Evolutionary conservation across 495 filamentous ascomycete species (phyloP), one percentile per base, ranked within the genome.

Genomic region (Neurospora discreta): DNA sequence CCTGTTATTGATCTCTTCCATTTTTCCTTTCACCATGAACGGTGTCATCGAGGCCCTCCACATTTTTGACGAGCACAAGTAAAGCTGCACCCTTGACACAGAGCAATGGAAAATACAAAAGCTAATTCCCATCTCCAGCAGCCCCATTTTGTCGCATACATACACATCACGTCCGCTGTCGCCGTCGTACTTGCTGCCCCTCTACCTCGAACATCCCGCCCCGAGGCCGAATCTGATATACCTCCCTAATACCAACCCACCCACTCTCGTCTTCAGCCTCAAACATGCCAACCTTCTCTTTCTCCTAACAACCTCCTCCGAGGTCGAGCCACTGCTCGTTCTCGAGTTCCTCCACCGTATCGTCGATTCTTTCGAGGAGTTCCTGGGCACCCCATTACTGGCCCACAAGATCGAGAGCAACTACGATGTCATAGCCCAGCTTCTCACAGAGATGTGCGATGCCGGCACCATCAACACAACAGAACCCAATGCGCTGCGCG

Each of bases 391-490:
- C n/a, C 95, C 95, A 4, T 81, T 99, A 69, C 82, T 97, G 26
- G 90, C 93, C 18, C 85, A 84, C 72, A 97, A 94, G 82, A 90
- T 99, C 76, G 93, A 97, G 80, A 84, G 84, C 39, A 92, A 88
- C 79, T 99, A 98, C 78, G 93, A 98, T 89, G 90, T 98, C 58
- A 92, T 97, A 30, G 94, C 94, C 20, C 96, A 98, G 81, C 82
- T 99, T 9, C 85, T 98, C 38, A 91, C 90, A 75, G 95, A 99
- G 82, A 97, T 98, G 90, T 97, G 94, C 79, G 95, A 99, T 87
- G 94, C 89, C 15, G 96, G 95, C 4, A 85, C 90, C n/a, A 86
- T 97, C 15, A 91, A 87, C 77, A 97, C 93, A 60, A 97, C 95
- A 13, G 95, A 99, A 79, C 92, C 92, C 4, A 98, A 98, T 83